A percentile compares a stretch with the other conserved stretches of the same genome.
phyloP scores from a whole-genome alignment of 352 stramenopile species.

The Phytophthora constricta region DNA sequence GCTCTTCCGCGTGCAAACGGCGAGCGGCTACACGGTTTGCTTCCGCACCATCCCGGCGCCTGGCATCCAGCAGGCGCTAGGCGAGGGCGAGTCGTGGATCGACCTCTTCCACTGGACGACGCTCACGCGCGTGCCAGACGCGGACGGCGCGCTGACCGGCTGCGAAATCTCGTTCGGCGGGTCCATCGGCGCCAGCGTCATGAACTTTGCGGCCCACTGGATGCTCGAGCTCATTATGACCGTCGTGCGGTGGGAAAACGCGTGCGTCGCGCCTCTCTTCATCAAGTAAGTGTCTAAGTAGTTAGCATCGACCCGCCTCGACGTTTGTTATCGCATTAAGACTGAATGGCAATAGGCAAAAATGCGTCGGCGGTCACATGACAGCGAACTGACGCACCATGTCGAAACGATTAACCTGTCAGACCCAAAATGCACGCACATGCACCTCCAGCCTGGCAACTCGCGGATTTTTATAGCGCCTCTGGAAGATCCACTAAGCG shows the following conservation, averaged over 20 bases:
- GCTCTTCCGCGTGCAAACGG: conserved; percentile 65
- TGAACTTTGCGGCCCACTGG: conserved; percentile 75
- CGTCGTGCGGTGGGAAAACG: conserved; percentile 71
- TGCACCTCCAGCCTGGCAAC: no score
- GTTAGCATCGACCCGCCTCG: no score
- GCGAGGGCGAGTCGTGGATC: conserved; percentile 61
- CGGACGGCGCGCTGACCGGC: conserved; percentile 20
- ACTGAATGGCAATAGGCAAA: neutral
- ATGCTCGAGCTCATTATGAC: conserved; percentile 85
- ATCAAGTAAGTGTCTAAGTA: conserved; percentile 46
- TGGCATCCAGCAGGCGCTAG: conserved; percentile 53
- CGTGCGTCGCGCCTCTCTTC: conserved; percentile 58
- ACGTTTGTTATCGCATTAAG: no score
- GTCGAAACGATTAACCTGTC: no score
- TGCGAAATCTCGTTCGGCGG: conserved; percentile 61
- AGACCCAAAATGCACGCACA: no score
- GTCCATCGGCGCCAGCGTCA: conserved; percentile 54
- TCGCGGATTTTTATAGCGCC: neutral
- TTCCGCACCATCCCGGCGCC: conserved; percentile 71
- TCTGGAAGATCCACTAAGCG: neutral
- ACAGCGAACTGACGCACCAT: no score
- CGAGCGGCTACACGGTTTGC: conserved; percentile 62
- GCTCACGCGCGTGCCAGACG: conserved; percentile 36
- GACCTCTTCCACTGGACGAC: conserved; percentile 75
- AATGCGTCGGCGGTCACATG: no score